These are phyloP conservation scores for Nephelium lappaceum DNA, from an alignment of 345 rosid genomes.

Conservation along the genomic window DNA sequence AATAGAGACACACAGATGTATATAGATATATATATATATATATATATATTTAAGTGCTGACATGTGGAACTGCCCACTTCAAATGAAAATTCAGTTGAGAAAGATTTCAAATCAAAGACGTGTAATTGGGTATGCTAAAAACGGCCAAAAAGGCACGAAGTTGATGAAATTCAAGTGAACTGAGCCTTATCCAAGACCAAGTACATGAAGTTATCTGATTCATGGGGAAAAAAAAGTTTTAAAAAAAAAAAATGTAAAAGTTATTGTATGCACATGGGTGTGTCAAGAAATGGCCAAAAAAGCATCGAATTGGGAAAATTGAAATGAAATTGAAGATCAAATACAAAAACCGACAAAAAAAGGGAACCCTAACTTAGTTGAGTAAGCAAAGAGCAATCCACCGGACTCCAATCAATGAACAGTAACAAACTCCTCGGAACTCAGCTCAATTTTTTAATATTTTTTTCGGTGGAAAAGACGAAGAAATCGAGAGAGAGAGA, in stretches of 20 bases:
- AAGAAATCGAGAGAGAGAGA: neutral
- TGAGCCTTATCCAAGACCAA: neutral
- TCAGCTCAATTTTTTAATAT: neutral
- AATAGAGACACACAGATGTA: neutral
- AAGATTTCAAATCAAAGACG: neutral
- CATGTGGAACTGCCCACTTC: neutral
- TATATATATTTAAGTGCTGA: no score
- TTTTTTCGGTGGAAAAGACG: neutral
- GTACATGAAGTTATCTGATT: neutral
- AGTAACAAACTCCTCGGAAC: constrained; percentile 17
- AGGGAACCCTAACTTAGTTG: neutral
- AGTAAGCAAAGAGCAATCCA: constrained; percentile 4
- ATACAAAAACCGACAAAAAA: neutral
- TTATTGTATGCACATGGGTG: neutral
- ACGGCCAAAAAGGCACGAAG: neutral
- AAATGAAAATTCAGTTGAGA: constrained; percentile 10
- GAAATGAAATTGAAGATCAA: neutral
- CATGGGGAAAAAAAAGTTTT: neutral
- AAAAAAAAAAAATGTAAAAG: no score
- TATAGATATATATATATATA: neutral
- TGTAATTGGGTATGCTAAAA: neutral
- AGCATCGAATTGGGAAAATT: neutral
- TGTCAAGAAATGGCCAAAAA: neutral
- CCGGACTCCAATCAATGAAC: neutral
- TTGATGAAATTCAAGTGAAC: constrained; percentile 1